phyloP scores from a whole-genome alignment of 495 filamentous ascomycete species.

The Apodospora peruviana region DNA sequence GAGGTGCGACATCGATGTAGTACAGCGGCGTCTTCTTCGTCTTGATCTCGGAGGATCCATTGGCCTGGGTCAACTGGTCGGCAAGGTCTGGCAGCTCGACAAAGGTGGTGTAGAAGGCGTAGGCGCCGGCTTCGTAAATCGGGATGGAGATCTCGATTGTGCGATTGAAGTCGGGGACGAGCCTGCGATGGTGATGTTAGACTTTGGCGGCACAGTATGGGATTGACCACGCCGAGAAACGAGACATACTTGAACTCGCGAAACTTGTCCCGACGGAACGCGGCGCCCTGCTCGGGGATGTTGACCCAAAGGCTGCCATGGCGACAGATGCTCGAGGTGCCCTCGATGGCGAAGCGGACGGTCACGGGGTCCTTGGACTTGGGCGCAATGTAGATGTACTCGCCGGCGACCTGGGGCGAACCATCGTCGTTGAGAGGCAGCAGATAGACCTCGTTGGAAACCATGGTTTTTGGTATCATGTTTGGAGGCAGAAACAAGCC shows the following conservation, averaged over 20 bases:
- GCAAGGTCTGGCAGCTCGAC: slow-evolving; percentile 77
- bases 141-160: slow-evolving; percentile 84
- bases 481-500: slow-evolving; percentile 5
- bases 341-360: slow-evolving; percentile 89
- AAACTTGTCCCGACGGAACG: slow-evolving; percentile 72
- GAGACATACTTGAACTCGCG: slow-evolving; percentile 72
- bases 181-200: slow-evolving; percentile 39
- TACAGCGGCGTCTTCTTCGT: slow-evolving; percentile 65
- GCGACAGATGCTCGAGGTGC: slow-evolving; percentile 90
- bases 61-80: slow-evolving; percentile 41
- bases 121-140: slow-evolving; percentile 78
- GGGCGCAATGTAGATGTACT: slow-evolving; percentile 86
- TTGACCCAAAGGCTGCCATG: slow-evolving; percentile 95
- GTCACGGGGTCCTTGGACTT: slow-evolving; percentile 64
- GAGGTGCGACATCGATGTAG: slow-evolving; percentile 90
- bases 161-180: slow-evolving; percentile 87
- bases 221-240: not conserved
- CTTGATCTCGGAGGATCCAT: slow-evolving; percentile 23
- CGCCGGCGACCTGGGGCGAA: slow-evolving; percentile 80
- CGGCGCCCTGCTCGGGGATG: slow-evolving; percentile 67
- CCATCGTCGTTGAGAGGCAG: slow-evolving; percentile 88
- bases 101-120: slow-evolving; percentile 93
- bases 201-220: not conserved
- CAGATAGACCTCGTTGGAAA: slow-evolving; percentile 67
- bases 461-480: slow-evolving; percentile 44